Percentiles rank a stretch among this genome's conserved stretches.
phyloP scores from a whole-genome alignment of 306 rosid genomes.

The Luffa acutangula region DNA sequence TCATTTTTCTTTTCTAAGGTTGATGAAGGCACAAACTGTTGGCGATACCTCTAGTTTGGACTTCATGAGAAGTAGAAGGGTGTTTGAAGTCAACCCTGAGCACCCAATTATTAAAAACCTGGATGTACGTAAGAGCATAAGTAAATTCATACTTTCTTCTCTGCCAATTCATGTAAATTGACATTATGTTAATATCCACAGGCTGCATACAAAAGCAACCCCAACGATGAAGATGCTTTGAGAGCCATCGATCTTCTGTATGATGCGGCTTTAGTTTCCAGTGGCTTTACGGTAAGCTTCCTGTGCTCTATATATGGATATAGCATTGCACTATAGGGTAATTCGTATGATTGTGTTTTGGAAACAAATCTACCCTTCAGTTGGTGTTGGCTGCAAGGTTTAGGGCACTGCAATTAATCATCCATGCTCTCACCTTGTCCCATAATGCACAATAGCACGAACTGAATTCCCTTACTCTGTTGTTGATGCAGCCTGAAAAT shows the following conservation, averaged over 20 bases:
- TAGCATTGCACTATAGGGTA: background rate
- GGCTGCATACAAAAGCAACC: conserved; percentile 69
- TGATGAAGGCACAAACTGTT: conserved; percentile 83
- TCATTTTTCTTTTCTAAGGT: conserved; percentile 24
- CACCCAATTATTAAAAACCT: conserved; percentile 74
- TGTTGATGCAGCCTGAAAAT: conserved; percentile 79
- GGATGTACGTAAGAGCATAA: conserved; percentile 43
- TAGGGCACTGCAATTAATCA: background rate
- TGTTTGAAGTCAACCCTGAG: conserved; percentile 87
- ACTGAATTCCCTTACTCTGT: background rate
- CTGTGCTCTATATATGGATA: background rate
- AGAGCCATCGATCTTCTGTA: conserved; percentile 89
- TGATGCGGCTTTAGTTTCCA: conserved; percentile 92
- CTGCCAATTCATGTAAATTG: background rate
- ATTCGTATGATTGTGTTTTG: background rate
- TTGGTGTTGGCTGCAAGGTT: background rate
- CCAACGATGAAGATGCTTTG: conserved; percentile 68
- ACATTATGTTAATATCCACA: conserved; percentile 21
- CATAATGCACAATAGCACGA: background rate
- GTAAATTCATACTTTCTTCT: background rate
- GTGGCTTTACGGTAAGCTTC: conserved; percentile 72
- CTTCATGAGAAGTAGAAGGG: conserved; percentile 95
- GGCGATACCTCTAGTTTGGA: conserved; percentile 89
- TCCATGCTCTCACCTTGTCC: background rate
- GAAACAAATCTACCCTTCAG: background rate